Conservation (phyloP, 768 basidiomycete genomes). For the Kwoniella heveanensis region DNA sequence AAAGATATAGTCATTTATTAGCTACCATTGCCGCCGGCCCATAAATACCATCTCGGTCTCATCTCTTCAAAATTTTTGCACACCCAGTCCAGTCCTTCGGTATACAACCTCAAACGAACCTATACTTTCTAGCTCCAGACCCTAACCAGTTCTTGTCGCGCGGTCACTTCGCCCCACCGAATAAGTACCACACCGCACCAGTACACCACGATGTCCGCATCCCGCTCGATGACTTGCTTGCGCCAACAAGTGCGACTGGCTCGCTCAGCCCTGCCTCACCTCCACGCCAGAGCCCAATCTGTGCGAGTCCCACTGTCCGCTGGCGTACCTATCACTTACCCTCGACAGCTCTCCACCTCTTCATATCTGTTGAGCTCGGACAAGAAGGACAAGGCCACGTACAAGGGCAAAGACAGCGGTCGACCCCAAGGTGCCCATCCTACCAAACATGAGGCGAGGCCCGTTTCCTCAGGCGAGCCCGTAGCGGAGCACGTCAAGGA, state of each 20-base stretch:
- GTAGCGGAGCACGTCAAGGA: constrained; percentile 31
- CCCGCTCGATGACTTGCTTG: not conserved
- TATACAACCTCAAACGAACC: too few species aligned
- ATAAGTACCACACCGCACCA: too few species aligned
- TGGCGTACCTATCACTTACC: not conserved
- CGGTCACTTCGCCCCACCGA: too few species aligned
- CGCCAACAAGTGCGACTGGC: not conserved
- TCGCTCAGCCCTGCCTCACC: not conserved
- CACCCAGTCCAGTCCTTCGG: too few species aligned
- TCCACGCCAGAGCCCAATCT: not conserved
- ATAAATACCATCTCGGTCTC: too few species aligned
- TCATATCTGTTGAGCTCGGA: too few species aligned
- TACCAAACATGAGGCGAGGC: constrained; percentile 22
- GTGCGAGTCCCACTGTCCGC: not conserved
- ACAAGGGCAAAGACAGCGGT: constrained; percentile 6
- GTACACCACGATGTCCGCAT: not conserved
- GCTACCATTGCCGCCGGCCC: too few species aligned
- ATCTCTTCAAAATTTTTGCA: too few species aligned
- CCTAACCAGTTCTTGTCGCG: too few species aligned
- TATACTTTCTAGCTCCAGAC: too few species aligned
- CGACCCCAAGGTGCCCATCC: constrained; percentile 27
- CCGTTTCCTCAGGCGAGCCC: constrained; percentile 22
- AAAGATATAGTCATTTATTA: too few species aligned
- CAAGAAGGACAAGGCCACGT: not conserved
- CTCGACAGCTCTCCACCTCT: not conserved